phyloP scores from a whole-genome alignment of 2,329 filamentous ascomycete genomes.

The Penicillium brasilianum region DNA sequence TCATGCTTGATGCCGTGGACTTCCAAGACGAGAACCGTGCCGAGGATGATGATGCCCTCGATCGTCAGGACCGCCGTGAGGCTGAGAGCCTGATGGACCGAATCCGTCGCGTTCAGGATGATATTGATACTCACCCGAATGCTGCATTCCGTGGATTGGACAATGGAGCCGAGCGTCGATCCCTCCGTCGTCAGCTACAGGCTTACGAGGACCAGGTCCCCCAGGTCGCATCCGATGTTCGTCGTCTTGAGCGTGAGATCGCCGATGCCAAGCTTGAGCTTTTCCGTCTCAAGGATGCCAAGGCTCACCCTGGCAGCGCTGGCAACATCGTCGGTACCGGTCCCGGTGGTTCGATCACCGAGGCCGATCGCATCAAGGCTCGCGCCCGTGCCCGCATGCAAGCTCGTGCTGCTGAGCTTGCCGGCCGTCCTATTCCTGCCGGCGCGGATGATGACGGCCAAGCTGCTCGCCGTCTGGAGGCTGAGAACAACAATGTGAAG shows the following conservation, averaged over 20 bases:
- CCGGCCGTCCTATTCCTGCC: conserved; percentile 77
- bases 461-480: conserved; percentile 82
- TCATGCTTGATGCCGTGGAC: conserved; percentile 93
- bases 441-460: conserved; percentile 72
- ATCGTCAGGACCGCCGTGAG: conserved; percentile 87
- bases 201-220: conserved; percentile 87
- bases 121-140: conserved; percentile 91
- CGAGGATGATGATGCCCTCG: conserved; percentile 90
- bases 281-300: conserved; percentile 91
- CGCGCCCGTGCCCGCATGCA: conserved; percentile 99
- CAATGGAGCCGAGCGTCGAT: conserved; percentile 83
- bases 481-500: conserved; percentile 79
- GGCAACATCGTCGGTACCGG: conserved; percentile 87
- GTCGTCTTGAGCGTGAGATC: conserved; percentile 88
- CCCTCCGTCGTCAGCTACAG: conserved; percentile 88
- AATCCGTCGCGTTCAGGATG: conserved; percentile 88
- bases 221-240: conserved; percentile 87
- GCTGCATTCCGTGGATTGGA: conserved; percentile 71
- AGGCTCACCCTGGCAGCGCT: conserved; percentile 82
- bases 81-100: conserved; percentile 93
- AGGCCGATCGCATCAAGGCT: conserved; percentile 92
- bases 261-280: conserved; percentile 89
- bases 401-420: conserved; percentile 88
- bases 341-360: conserved; percentile 86
- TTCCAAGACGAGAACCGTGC: conserved; percentile 88